phyloP scores from a whole-genome alignment of 257 asterid genomes.

The Solanum pinnatisectum region DNA sequence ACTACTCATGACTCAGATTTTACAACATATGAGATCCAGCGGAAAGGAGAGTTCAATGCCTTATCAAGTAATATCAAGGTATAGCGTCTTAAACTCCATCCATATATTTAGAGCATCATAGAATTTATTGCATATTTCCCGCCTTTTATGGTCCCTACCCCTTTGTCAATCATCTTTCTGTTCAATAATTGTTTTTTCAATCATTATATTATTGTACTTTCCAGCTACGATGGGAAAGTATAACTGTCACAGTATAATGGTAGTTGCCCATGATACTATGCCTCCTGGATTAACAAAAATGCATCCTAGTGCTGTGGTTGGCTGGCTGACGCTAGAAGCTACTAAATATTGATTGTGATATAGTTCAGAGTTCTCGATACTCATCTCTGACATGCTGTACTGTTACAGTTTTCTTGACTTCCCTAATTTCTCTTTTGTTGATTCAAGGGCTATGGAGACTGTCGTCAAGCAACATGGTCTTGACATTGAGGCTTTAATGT shows the following conservation, averaged over 20 bases:
- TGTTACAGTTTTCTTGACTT: background rate
- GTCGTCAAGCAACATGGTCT: slow-evolving; percentile 89
- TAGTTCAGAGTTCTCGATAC: background rate
- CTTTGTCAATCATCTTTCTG: background rate
- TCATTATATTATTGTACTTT: background rate
- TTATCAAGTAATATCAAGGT: slow-evolving; percentile 97
- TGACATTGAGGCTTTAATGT: slow-evolving; percentile 81
- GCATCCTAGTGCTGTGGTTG: background rate
- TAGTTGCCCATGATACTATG: background rate
- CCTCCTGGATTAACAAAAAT: background rate
- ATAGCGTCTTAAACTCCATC: slow-evolving; percentile 1
- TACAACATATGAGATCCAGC: slow-evolving; percentile 97
- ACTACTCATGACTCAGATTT: slow-evolving; percentile 41
- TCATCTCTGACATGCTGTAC: background rate
- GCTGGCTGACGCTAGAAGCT: background rate
- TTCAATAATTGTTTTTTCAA: background rate
- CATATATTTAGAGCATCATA: background rate
- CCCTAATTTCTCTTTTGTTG: background rate
- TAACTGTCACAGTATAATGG: background rate
- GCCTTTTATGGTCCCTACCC: background rate
- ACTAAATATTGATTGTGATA: background rate
- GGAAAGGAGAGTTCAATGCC: slow-evolving; percentile 99
- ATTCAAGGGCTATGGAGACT: slow-evolving; percentile 97
- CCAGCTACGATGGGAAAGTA: background rate
- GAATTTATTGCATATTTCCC: background rate